Percentiles rank a stretch among this genome's conserved stretches.
These are phyloP conservation scores for Phialophora macrospora DNA, from an alignment of 2,329 filamentous ascomycete species.

Conservation along the genomic window DNA sequence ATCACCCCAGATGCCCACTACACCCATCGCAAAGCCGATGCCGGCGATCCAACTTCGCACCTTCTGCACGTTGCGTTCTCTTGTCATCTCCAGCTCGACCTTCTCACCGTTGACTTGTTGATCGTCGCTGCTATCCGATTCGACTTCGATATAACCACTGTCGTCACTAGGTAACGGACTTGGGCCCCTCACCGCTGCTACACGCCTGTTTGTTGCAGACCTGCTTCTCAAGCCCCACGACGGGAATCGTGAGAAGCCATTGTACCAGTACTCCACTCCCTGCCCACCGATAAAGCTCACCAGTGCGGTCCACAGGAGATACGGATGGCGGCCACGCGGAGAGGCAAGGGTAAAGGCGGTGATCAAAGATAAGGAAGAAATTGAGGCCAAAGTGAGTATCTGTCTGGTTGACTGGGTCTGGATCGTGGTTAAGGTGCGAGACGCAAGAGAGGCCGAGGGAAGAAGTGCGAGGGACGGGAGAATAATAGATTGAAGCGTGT, in stretches of 20 bases:
- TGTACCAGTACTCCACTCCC: slow-evolving; percentile 73
- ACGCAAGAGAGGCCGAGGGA: slow-evolving; percentile 72
- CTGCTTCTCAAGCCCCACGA: slow-evolving; percentile 43
- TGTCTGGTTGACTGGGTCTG: slow-evolving; percentile 67
- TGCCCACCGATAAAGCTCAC: slow-evolving; percentile 56
- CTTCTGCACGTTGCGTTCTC: slow-evolving; percentile 48
- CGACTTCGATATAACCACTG: slow-evolving; percentile 37
- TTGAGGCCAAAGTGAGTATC: slow-evolving; percentile 67
- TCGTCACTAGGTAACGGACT: slow-evolving; percentile 31
- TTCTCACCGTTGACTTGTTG: slow-evolving; percentile 53
- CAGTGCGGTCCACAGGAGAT: slow-evolving; percentile 82
- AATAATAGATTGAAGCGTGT: slow-evolving; percentile 76
- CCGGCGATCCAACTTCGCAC: slow-evolving; percentile 49
- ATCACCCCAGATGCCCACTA: slow-evolving; percentile 57
- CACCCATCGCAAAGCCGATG: slow-evolving; percentile 51
- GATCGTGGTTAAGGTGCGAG: slow-evolving; percentile 72
- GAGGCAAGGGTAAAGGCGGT: slow-evolving; percentile 80
- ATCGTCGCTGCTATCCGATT: slow-evolving; percentile 42
- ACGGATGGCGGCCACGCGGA: slow-evolving; percentile 77
- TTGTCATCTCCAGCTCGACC: slow-evolving; percentile 51
- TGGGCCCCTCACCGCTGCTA: slow-evolving; percentile 18
- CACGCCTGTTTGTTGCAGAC: slow-evolving; percentile 10
- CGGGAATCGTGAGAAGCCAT: slow-evolving; percentile 65
- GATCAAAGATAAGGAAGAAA: slow-evolving; percentile 73
- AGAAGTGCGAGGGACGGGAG: slow-evolving; percentile 81